Evolutionary conservation across 2,329 filamentous ascomycete species (phyloP).

Genomic region (Claviceps capensis): DNA sequence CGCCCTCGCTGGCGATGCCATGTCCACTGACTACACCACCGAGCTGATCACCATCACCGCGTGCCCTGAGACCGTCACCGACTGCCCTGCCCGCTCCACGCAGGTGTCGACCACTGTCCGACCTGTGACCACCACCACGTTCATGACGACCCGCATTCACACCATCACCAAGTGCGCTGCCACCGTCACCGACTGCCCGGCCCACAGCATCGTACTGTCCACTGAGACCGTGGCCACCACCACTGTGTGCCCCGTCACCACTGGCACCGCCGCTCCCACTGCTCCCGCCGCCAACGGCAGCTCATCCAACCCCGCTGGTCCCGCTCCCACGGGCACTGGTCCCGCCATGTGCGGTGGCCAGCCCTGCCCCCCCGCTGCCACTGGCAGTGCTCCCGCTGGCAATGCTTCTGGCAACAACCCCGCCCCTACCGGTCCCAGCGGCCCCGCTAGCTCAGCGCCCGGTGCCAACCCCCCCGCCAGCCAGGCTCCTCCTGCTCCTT

Average conservation of each 20-base stretch:
- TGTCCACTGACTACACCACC: slow-evolving; percentile 41
- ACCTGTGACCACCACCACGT: slow-evolving; percentile 35
- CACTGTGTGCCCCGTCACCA: neutral
- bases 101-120: slow-evolving; percentile 23
- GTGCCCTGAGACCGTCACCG: slow-evolving; percentile 43
- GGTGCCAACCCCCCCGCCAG: too few species aligned
- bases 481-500: too few species aligned
- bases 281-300: neutral
- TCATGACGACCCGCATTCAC: slow-evolving; percentile 44
- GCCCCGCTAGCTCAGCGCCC: too few species aligned
- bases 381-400: neutral
- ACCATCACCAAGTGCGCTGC: slow-evolving; percentile 49
- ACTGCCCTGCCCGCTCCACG: slow-evolving; percentile 41
- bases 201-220: slow-evolving; percentile 21
- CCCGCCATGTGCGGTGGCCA: too few species aligned
- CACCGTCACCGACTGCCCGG: slow-evolving; percentile 49
- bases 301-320: neutral
- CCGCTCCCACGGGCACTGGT: neutral
- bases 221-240: slow-evolving; percentile 22
- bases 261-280: slow-evolving; percentile 10
- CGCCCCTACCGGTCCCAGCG: slow-evolving; percentile 8
- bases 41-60: slow-evolving; percentile 47
- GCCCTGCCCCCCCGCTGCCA: neutral
- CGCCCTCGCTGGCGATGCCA: slow-evolving; percentile 13
- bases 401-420: slow-evolving; percentile 1